Base-by-base conservation (phyloP, 331 rosid species). In the Quercus lobata region DNA sequence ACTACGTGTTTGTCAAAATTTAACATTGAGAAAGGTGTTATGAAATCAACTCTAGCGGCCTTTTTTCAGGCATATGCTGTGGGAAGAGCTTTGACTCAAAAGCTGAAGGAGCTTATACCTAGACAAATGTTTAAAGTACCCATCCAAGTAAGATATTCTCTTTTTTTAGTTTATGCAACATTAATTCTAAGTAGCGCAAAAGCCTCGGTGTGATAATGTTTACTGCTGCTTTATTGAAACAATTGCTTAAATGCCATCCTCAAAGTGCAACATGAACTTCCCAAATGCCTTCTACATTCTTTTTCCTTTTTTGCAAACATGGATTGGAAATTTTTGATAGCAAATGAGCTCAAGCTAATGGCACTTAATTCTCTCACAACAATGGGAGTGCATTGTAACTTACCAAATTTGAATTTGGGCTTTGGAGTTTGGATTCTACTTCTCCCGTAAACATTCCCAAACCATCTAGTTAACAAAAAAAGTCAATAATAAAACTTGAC, bases 51-150 rank as follows among this genome's bases (percentile, higher is more conserved):
- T 49, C 19, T 57, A 57, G 71, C 73, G 77, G 66, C 77, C 46
- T 57, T 85, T 34, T 89, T 79, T 78, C 91, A 92, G 97, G 94
- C 97, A 65, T 90, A 94, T 86, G 76, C 89, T n/a, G 92, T 92
- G 57, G 98, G 98, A 69, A 87, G 98, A 89, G 97, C 98, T 76
- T 85, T 94, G 87, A 90, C 96, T 41, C 92, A 83, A 76, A 94
- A 92, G 89, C 87, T 94, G 83, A 94, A 94, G 86, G 97, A 94
- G 92, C 95, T 94, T 74, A 94, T 94, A 80, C 98, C 98, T 30
- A 88, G 98, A 52, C 97, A 94, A 74, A 94, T 94, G 98, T 94
- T 94, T 86, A 94, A 92, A 89, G 89, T 91, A 25, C 98, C 97
- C 5, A 94, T 94, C 81, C 97, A 94, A 80, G 95, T 92, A 83